phyloP scores from a whole-genome alignment of 2,329 filamentous ascomycete species.

The Claviceps sp. region DNA sequence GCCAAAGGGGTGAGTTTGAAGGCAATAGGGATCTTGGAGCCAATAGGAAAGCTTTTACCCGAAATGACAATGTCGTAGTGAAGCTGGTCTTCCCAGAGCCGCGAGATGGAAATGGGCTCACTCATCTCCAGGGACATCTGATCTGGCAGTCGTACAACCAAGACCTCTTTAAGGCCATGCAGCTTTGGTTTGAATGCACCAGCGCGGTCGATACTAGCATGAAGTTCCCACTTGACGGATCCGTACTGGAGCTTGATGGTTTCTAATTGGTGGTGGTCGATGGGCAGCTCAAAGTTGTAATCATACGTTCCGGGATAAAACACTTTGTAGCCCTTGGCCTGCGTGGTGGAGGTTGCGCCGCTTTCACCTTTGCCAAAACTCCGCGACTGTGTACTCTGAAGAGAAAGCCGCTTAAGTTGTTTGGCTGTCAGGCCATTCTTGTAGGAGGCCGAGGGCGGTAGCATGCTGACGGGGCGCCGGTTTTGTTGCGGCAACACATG shows the following conservation, averaged over 20 bases:
- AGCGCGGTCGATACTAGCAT: conserved; percentile 71
- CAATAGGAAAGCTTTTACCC: conserved; percentile 85
- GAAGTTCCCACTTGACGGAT: conserved; percentile 76
- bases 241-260: conserved; percentile 80
- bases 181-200: conserved; percentile 86
- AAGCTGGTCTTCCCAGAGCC: conserved; percentile 89
- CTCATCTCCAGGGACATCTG: conserved; percentile 82
- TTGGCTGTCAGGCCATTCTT: conserved; percentile 24
- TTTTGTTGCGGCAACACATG: conserved; percentile 7
- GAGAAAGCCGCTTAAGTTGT: conserved; percentile 54
- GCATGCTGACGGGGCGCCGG: conserved; percentile 9
- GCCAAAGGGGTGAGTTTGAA: conserved; percentile 88
- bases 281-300: conserved; percentile 70
- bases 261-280: conserved; percentile 80
- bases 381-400: conserved; percentile 68
- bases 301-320: conserved; percentile 62
- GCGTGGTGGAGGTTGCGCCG: conserved; percentile 44
- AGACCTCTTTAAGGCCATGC: conserved; percentile 67
- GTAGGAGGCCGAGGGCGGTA: conserved; percentile 2
- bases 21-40: conserved; percentile 76
- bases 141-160: conserved; percentile 71
- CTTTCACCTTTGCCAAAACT: conserved; percentile 75
- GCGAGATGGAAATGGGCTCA: conserved; percentile 84
- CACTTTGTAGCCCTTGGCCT: conserved; percentile 66
- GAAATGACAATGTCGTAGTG: conserved; percentile 96